A percentile compares a stretch with the other conserved stretches of the same genome.
Evolutionary conservation across 345 rosid genomes (phyloP).

Genomic region (Salix brachista): DNA sequence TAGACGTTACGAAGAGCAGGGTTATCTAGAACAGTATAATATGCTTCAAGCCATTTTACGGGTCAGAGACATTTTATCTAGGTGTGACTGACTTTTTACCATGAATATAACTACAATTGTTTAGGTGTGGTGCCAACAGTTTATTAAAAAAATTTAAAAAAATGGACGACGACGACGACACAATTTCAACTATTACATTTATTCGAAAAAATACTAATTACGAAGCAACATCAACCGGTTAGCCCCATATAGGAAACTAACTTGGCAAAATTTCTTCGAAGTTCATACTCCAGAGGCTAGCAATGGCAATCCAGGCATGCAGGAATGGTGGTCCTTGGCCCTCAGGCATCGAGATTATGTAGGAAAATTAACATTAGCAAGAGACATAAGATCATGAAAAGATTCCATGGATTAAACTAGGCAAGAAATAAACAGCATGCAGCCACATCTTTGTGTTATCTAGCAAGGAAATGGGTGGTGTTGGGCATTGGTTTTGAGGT

Average conservation of each 20-base stretch:
- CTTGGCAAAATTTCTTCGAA: neutral
- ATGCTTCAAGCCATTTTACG: neutral
- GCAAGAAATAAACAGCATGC: neutral
- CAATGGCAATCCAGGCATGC: neutral
- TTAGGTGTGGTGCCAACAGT: neutral
- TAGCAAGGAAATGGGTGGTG: neutral
- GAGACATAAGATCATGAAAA: neutral
- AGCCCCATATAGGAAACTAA: neutral
- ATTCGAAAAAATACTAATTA: neutral
- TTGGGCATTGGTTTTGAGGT: neutral
- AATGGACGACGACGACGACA: neutral
- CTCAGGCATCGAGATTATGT: neutral
- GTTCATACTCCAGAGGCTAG: neutral
- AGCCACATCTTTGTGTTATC: neutral
- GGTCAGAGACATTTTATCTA: neutral
- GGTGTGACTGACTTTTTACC: neutral
- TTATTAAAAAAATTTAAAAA: neutral
- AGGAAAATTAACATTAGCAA: neutral
- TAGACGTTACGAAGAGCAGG: neutral
- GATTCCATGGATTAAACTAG: neutral
- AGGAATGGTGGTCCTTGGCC: neutral
- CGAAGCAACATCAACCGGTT: neutral
- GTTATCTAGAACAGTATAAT: neutral
- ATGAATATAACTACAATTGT: neutral
- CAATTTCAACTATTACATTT: neutral